phyloP scores from a whole-genome alignment of 768 basidiomycete species.

The Rhodotorula toruloides region DNA sequence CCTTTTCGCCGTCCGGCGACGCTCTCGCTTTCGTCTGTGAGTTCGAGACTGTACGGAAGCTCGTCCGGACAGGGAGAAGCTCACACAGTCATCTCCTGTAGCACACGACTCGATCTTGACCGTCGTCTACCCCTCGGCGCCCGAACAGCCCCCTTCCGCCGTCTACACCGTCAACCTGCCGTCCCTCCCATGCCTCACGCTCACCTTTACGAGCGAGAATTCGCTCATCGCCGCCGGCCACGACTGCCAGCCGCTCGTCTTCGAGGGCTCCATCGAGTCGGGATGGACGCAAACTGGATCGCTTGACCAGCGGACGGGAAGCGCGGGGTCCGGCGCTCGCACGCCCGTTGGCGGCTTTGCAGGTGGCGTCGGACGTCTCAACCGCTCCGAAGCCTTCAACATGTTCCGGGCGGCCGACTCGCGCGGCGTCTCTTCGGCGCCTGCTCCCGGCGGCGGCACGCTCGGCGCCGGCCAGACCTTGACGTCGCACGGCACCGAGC shows the following conservation, averaged over 20 bases:
- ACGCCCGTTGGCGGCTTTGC: constrained; percentile 53
- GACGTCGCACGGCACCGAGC: constrained; percentile 56
- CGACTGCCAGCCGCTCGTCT: constrained; percentile 91
- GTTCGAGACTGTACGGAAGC: constrained; percentile 42
- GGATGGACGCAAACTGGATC: constrained; percentile 79
- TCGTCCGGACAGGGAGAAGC: background rate
- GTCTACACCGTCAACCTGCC: constrained; percentile 69
- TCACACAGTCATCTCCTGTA: constrained; percentile 43
- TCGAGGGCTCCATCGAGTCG: constrained; percentile 59
- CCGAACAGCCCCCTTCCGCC: constrained; percentile 50
- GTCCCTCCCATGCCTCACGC: constrained; percentile 73
- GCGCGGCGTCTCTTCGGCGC: constrained; percentile 54
- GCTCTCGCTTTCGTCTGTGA: constrained; percentile 83
- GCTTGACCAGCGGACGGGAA: constrained; percentile 70
- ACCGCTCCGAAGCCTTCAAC: constrained; percentile 79
- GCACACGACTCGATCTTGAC: constrained; percentile 93
- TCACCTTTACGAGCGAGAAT: constrained; percentile 79
- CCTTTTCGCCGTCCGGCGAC: constrained; percentile 95
- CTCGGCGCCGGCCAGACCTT: constrained; percentile 40
- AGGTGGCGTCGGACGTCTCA: constrained; percentile 63
- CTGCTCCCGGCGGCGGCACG: background rate
- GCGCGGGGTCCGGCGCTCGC: constrained; percentile 50
- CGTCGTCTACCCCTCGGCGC: constrained; percentile 78
- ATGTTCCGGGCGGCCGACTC: constrained; percentile 88
- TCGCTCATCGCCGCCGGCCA: constrained; percentile 87